Base-by-base conservation (phyloP, 225 moss, liverwort and hornwort species). In the Physcomitrium patens region DNA sequence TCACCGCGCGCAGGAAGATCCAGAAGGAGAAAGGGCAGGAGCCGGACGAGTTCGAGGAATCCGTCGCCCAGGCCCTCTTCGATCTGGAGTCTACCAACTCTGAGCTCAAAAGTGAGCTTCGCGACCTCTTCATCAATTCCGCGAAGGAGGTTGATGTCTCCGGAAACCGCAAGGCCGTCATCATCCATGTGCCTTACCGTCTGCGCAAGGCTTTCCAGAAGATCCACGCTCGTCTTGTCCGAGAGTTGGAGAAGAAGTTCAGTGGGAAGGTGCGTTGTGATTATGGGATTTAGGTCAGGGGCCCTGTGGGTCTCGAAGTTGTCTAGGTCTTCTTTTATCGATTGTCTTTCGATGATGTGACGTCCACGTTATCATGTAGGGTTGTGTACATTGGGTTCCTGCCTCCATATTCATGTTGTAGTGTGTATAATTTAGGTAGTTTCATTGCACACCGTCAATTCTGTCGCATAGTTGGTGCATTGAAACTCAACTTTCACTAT, bases 1-100 rank as follows among this genome's bases (percentile, higher is more conserved):
- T 82, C 85, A 96, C 94, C 45, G 96, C 92, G 72, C 90, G 94
- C 70, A 79, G 96, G 86, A 96, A 96, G 84, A 96, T 96, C 73
- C 96, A 96, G 92, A 96, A 96, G 96, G 96, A 96, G 93, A 96
- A 92, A 74, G 96, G 94, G 71, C 86, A 89, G 75, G 94, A 96
- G 81, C 91, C 96, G 16, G 91, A 96, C 73, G 96, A 94, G 82
- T 89, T 96, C 68, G 96, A 96, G 76, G 95, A 96, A 76, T 90
- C 91, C 10, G 96, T 96, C 0, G 96, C 96, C 41, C 91, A 96
- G 94, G 97, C 97, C 8, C 79, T 97, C 65, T 97, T 97, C 65
- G 97, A 97, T 85, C 84, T 97, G 81, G 94, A 97, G 80, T 92
- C 91, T 3, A 97, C 93, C 46, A 97, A 97, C 77, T 78, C 91